A percentile compares a stretch with the other conserved stretches of the same genome.
Conservation (phyloP, 2,329 filamentous ascomycete genomes). For the Colletotrichum sp. region DNA sequence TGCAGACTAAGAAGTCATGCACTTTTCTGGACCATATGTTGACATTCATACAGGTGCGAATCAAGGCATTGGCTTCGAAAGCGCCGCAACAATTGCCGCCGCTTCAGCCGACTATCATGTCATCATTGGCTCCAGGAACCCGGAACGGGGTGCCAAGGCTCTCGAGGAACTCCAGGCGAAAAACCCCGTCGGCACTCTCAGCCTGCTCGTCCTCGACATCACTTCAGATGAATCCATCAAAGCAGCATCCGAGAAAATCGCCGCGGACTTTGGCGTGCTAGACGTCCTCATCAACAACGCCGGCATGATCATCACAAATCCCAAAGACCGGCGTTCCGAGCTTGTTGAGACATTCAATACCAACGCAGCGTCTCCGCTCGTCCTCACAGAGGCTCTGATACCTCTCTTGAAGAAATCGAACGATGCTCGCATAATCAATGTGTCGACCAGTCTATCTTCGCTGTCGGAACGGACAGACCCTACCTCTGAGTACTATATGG, state of each 20-base stretch:
- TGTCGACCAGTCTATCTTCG: conserved; percentile 37
- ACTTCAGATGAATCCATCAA: conserved; percentile 63
- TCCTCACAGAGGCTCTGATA: conserved; percentile 34
- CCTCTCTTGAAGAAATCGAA: conserved; percentile 33
- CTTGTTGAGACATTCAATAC: conserved; percentile 54
- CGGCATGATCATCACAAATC: conserved; percentile 59
- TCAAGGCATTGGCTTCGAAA: conserved; percentile 51
- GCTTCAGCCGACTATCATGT: conserved; percentile 43
- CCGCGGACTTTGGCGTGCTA: conserved; percentile 50
- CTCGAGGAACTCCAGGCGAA: conserved; percentile 34
- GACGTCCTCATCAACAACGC: conserved; percentile 66
- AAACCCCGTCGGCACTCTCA: conserved; percentile 60
- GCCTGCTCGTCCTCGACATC: conserved; percentile 62
- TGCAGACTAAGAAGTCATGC: not conserved
- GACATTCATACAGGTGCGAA: conserved; percentile 37
- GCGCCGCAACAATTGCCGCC: conserved; percentile 36
- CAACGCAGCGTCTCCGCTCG: conserved; percentile 34
- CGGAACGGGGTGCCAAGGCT: conserved; percentile 40
- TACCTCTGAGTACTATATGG: not conserved
- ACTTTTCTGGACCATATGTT: not conserved
- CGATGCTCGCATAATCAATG: conserved; percentile 34
- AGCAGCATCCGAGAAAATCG: conserved; percentile 56
- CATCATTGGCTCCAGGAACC: conserved; percentile 40
- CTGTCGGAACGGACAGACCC: conserved; percentile 29
- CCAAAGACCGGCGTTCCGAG: conserved; percentile 57